These are phyloP conservation scores for Triticum dicoccoides DNA, from an alignment of 176 grass and related monocot genomes.

Conservation along the genomic window DNA sequence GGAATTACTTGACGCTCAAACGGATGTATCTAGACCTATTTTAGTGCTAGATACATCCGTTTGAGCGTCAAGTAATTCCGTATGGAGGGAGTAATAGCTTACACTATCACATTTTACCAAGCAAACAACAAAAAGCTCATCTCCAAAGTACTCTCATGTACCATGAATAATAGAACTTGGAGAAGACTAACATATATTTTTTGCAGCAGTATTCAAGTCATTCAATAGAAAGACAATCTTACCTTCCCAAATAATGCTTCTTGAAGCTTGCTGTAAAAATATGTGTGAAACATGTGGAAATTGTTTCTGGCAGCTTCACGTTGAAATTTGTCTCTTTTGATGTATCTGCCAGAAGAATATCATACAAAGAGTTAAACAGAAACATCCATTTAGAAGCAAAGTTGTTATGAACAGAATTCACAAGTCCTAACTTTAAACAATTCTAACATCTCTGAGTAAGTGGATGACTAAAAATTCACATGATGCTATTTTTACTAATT, in stretches of 20 bases:
- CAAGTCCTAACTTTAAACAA: background rate
- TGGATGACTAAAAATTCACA: background rate
- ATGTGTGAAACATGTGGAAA: conserved; percentile 91
- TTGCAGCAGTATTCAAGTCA: background rate
- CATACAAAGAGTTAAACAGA: conserved; percentile 20
- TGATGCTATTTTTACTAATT: conserved; percentile 8
- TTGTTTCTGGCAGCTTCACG: conserved; percentile 30
- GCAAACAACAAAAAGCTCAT: background rate
- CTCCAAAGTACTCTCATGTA: conserved; percentile 2
- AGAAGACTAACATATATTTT: background rate
- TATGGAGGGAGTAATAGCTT: background rate
- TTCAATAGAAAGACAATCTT: conserved; percentile 23
- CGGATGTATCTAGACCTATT: too few species aligned
- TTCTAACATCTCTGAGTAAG: background rate
- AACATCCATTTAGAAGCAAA: background rate
- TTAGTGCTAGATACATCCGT: too few species aligned
- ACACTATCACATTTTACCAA: background rate
- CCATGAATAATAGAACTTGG: background rate
- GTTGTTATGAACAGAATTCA: background rate
- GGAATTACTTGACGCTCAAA: too few species aligned
- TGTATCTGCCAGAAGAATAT: conserved; percentile 51
- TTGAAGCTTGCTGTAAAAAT: conserved; percentile 87
- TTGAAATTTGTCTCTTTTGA: conserved; percentile 43
- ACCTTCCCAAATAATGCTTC: conserved; percentile 55
- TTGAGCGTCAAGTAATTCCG: too few species aligned